Percentiles rank a stretch among this genome's conserved stretches.
Evolutionary conservation across 257 asterid genomes (phyloP).

Genomic region (Forsythia suspensa): DNA sequence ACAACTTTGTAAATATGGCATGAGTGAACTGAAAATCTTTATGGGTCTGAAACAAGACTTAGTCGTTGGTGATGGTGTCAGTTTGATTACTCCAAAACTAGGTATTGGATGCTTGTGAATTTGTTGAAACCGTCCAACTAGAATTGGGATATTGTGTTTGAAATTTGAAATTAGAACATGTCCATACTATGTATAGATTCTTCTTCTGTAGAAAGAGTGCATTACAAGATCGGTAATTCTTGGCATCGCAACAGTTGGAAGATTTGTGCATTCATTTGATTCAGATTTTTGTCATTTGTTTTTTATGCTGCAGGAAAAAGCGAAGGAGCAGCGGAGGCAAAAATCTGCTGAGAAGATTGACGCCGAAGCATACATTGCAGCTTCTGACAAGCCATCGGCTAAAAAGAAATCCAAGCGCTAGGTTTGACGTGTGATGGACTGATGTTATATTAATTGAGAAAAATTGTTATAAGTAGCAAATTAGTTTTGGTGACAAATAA

Average conservation of each 20-base stretch:
- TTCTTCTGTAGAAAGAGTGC: too few species aligned
- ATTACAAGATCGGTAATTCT: too few species aligned
- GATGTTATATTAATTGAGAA: background rate
- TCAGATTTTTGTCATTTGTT: background rate
- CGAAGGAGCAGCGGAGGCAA: constrained; percentile 59
- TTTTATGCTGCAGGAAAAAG: constrained; percentile 54
- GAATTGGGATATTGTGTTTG: too few species aligned
- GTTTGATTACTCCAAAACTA: background rate
- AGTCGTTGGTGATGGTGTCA: too few species aligned
- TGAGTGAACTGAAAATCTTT: background rate
- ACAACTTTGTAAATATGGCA: background rate
- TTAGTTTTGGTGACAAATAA: background rate
- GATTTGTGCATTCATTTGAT: background rate
- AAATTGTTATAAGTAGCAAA: background rate
- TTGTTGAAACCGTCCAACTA: too few species aligned
- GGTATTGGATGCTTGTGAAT: background rate
- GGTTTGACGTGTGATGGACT: background rate
- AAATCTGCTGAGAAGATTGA: constrained; percentile 64
- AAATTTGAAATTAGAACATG: too few species aligned
- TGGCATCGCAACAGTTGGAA: background rate
- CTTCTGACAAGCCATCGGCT: constrained; percentile 30
- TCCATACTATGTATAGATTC: too few species aligned
- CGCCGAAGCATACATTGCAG: constrained; percentile 60
- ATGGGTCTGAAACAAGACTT: background rate
- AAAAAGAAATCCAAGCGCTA: constrained; percentile 53